A percentile compares a stretch with the other conserved stretches of the same genome.
Conservation (phyloP, 2,329 filamentous ascomycete species). For the Fusarium setosum region DNA sequence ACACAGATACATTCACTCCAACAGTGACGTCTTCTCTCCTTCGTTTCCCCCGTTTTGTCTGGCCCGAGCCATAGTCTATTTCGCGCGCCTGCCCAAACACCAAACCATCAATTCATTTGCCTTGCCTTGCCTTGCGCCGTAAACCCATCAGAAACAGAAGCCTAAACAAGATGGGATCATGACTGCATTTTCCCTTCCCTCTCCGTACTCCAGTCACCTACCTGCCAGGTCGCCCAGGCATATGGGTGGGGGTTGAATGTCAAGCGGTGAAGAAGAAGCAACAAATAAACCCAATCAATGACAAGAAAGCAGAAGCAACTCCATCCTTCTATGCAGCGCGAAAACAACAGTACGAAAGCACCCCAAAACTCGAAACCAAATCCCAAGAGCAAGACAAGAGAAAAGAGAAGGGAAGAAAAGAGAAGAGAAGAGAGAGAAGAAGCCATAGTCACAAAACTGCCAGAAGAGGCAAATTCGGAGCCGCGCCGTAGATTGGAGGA, state of each 20-base stretch:
- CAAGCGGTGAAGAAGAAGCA: constrained; percentile 8
- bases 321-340: constrained; percentile 22
- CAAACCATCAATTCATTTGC: constrained; percentile 28
- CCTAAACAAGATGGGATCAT: constrained; percentile 28
- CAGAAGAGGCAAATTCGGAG: constrained; percentile 19
- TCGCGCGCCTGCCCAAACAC: constrained; percentile 34
- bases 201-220: constrained; percentile 13
- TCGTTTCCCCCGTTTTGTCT: constrained; percentile 27
- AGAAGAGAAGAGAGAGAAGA: constrained; percentile 5
- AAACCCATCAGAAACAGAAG: constrained; percentile 28
- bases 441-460: constrained; percentile 15
- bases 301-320: constrained; percentile 11
- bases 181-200: constrained; percentile 21
- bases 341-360: not conserved
- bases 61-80: constrained; percentile 41
- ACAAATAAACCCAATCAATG: constrained; percentile 7
- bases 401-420: constrained; percentile 15
- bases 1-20: constrained; percentile 5
- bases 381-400: not conserved
- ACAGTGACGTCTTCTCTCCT: constrained; percentile 1
- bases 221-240: constrained; percentile 1
- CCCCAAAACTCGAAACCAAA: not conserved
- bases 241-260: not conserved
- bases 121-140: constrained; percentile 35
- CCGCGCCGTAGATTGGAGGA: constrained; percentile 28